A percentile compares a stretch with the other conserved stretches of the same genome.
phyloP scores from a whole-genome alignment of 306 rosid species.

The Ziziphus jujuba region DNA sequence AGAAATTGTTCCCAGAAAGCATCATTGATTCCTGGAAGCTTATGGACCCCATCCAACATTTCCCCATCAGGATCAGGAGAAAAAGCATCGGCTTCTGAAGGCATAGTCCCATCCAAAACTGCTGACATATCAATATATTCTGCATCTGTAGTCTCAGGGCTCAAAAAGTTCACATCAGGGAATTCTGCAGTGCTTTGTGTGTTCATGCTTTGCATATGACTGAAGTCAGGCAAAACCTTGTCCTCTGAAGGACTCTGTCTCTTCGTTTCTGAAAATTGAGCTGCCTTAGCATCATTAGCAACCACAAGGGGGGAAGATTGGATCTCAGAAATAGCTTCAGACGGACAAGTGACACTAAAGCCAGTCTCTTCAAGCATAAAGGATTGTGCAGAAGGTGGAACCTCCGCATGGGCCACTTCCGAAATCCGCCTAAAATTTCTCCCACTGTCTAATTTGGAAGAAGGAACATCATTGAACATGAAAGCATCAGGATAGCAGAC shows the following conservation, averaged over 20 bases:
- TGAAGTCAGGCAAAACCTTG: constrained; percentile 34
- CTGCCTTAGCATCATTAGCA: constrained; percentile 28
- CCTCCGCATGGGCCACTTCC: constrained; percentile 52
- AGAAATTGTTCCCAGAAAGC: constrained; percentile 72
- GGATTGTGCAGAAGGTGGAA: constrained; percentile 39
- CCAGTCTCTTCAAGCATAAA: constrained; percentile 26
- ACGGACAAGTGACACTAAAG: constrained; percentile 27
- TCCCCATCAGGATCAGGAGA: constrained; percentile 40
- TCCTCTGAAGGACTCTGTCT: constrained; percentile 29
- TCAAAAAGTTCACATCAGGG: constrained; percentile 33
- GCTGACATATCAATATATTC: constrained; percentile 45
- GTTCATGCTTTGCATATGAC: constrained; percentile 37
- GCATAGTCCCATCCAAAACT: constrained; percentile 43
- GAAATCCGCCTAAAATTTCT: constrained; percentile 38
- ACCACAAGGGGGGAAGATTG: constrained; percentile 36
- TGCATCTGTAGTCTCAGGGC: constrained; percentile 32
- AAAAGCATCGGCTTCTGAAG: constrained; percentile 36
- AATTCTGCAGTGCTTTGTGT: constrained; percentile 31
- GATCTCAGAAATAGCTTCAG: constrained; percentile 38
- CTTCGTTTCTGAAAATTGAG: constrained; percentile 33
- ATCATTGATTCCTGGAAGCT: constrained; percentile 62
- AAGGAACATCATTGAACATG: constrained; percentile 41
- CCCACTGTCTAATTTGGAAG: constrained; percentile 31
- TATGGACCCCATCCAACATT: constrained; percentile 40
- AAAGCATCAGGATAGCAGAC: constrained; percentile 42